phyloP scores from a whole-genome alignment of 2,329 filamentous ascomycete genomes.

The Ustilaginoidea virens region DNA sequence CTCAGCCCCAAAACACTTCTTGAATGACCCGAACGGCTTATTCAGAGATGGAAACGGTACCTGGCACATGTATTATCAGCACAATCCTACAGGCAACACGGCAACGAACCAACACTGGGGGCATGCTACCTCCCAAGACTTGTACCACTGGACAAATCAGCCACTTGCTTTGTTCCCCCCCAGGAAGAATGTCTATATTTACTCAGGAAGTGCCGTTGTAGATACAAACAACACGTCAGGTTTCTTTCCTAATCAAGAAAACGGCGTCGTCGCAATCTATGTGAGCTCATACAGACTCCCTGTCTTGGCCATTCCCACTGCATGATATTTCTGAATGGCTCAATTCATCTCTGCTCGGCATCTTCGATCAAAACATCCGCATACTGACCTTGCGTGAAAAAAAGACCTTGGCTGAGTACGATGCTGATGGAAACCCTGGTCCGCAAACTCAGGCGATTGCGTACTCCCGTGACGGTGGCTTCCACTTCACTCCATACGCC shows the following conservation, averaged over 20 bases:
- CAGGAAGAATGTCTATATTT: constrained; percentile 27
- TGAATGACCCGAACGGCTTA: constrained; percentile 6
- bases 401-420: constrained; percentile 9
- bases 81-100: constrained; percentile 23
- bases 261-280: constrained; percentile 41
- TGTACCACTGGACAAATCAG: constrained; percentile 51
- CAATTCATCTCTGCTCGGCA: too few relatives aligned
- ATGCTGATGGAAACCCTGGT: constrained; percentile 1
- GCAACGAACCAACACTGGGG: constrained; percentile 52
- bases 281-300: constrained; percentile 9
- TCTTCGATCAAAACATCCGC: too few relatives aligned
- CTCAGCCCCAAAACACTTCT: constrained; percentile 3
- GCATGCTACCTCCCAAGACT: constrained; percentile 44
- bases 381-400: constrained; percentile 5
- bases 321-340: neutral
- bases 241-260: constrained; percentile 44
- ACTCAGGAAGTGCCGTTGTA: constrained; percentile 40
- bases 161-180: constrained; percentile 42
- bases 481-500: constrained; percentile 43
- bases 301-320: neutral
- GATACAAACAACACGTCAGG: constrained; percentile 51
- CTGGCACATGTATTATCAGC: constrained; percentile 54
- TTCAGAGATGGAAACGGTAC: constrained; percentile 39
- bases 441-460: constrained; percentile 42
- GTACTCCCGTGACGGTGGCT: constrained; percentile 45